These are phyloP conservation scores for Dendrothele bispora DNA, from an alignment of 768 basidiomycete species.

Conservation along the genomic window DNA sequence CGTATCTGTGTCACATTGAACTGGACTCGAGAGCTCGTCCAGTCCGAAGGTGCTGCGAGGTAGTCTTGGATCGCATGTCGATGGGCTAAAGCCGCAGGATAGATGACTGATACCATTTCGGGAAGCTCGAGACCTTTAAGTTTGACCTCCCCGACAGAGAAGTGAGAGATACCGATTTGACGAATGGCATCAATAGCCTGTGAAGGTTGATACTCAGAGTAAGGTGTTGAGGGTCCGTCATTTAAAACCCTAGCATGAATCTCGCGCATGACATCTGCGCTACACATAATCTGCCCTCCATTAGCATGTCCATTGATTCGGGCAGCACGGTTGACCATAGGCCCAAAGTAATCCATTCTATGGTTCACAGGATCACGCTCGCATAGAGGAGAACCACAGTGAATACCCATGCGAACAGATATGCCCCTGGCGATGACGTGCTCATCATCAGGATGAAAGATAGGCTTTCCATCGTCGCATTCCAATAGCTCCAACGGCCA, in stretches of 20 bases:
- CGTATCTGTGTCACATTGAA: slow-evolving; percentile 72
- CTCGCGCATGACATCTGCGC: slow-evolving; percentile 18
- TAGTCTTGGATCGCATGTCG: slow-evolving; percentile 59
- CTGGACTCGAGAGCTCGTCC: slow-evolving; percentile 50
- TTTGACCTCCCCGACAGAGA: slow-evolving; percentile 82
- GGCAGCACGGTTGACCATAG: slow-evolving; percentile 79
- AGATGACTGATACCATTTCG: slow-evolving; percentile 82
- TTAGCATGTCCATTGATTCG: slow-evolving; percentile 60
- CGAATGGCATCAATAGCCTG: slow-evolving; percentile 39
- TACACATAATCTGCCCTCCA: slow-evolving; percentile 75
- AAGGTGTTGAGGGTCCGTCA: slow-evolving; percentile 32
- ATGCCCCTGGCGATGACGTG: slow-evolving; percentile 62
- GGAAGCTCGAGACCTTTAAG: slow-evolving; percentile 93
- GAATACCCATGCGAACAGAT: slow-evolving; percentile 76
- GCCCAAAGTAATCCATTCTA: slow-evolving; percentile 97
- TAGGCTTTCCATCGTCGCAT: slow-evolving; percentile 84
- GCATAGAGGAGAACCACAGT: slow-evolving; percentile 67
- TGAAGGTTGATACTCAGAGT: background rate
- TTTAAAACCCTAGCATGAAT: background rate
- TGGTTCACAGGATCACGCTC: slow-evolving; percentile 85
- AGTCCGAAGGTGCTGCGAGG: slow-evolving; percentile 23
- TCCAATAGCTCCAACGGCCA: slow-evolving; percentile 96
- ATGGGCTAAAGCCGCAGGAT: slow-evolving; percentile 70
- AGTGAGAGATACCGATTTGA: slow-evolving; percentile 65
- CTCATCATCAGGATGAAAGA: slow-evolving; percentile 58